These are phyloP conservation scores for Scedosporium minutisporum DNA, from an alignment of 2,329 filamentous ascomycete species.

Conservation along the genomic window DNA sequence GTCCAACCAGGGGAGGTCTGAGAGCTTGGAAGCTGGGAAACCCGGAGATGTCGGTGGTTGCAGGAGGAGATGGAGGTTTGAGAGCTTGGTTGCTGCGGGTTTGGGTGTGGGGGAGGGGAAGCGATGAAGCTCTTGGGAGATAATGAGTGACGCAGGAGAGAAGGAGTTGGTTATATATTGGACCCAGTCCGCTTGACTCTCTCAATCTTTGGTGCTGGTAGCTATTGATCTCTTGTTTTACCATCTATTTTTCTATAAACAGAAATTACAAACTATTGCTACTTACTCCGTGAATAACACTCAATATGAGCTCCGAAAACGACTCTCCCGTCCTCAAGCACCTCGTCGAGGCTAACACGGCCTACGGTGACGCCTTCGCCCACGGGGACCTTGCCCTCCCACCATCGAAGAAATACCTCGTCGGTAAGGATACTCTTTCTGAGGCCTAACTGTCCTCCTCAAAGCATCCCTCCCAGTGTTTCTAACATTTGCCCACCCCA, in stretches of 20 bases:
- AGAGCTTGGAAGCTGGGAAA: no score
- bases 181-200: no score
- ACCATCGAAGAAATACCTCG: slow-evolving; percentile 50
- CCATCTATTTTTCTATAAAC: background rate
- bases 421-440: slow-evolving; percentile 9
- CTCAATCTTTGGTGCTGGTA: no score
- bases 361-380: slow-evolving; percentile 56
- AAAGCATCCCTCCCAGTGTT: background rate
- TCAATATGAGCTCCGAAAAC: slow-evolving; percentile 1
- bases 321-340: slow-evolving; percentile 13
- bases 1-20: no score
- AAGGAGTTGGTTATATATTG: no score
- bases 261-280: background rate
- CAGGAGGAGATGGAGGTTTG: no score
- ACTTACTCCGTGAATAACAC: background rate
- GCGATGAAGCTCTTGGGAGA: no score
- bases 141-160: no score
- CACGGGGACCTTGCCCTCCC: slow-evolving; percentile 58
- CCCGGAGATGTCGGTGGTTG: no score
- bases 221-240: no score
- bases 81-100: no score
- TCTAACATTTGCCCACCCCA: background rate
- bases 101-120: no score
- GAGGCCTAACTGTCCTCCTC: background rate
- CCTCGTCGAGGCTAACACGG: slow-evolving; percentile 28